These are phyloP conservation scores for Mallotus japonicus DNA, from an alignment of 441 rosid genomes.

Conservation along the genomic window DNA sequence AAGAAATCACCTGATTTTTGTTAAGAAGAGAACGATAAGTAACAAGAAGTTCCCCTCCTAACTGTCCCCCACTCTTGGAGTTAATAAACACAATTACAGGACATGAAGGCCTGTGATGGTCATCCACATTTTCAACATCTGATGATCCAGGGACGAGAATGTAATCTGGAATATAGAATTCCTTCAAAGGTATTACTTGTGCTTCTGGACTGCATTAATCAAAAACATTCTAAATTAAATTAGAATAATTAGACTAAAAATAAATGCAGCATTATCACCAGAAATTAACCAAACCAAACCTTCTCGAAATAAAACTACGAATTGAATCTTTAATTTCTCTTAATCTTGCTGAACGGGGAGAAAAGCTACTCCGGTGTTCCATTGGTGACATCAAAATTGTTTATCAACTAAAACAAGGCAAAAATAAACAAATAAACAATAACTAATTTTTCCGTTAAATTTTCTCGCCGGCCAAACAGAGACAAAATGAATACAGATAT, in stretches of 20 bases:
- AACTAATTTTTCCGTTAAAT: neutral
- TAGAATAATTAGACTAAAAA: neutral
- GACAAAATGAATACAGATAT: neutral
- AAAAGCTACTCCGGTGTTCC: constrained; percentile 18
- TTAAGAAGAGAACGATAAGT: constrained; percentile 66
- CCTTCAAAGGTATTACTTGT: constrained; percentile 21
- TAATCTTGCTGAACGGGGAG: constrained; percentile 11
- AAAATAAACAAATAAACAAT: no score
- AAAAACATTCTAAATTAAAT: neutral
- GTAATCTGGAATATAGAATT: constrained; percentile 56
- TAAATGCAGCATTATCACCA: neutral
- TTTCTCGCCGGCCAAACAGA: constrained; percentile 15
- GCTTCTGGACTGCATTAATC: constrained; percentile 29
- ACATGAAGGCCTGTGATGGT: constrained; percentile 35
- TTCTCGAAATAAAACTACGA: constrained; percentile 29
- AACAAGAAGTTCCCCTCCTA: constrained; percentile 67
- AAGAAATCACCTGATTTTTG: constrained; percentile 41
- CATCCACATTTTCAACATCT: neutral
- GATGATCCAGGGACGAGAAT: constrained; percentile 40
- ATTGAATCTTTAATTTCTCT: constrained; percentile 21
- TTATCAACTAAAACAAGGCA: no score
- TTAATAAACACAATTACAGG: constrained; percentile 80
- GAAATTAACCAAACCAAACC: constrained; percentile 33
- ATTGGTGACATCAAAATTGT: neutral
- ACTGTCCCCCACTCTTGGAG: constrained; percentile 81